Conservation (phyloP, 192 early-diverging fungal species). For the Podila clonocystis region DNA sequence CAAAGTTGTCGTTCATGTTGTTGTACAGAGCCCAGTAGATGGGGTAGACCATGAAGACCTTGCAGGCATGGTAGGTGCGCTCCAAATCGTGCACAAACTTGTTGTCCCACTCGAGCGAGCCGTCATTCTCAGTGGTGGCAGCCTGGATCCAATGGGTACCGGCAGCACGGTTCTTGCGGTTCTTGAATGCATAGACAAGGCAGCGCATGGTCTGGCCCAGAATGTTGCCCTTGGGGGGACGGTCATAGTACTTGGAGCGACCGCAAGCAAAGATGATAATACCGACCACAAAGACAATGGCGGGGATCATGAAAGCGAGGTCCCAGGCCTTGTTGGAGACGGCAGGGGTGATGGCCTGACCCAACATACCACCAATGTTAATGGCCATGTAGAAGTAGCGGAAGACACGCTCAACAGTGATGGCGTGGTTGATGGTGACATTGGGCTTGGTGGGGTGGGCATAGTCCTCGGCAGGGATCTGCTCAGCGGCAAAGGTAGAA, state of each 20-base stretch:
- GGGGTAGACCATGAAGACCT: conserved; percentile 71
- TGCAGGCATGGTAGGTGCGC: conserved; percentile 66
- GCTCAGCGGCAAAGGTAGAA: conserved; percentile 72
- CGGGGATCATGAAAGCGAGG: conserved; percentile 67
- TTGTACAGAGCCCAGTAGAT: conserved; percentile 73
- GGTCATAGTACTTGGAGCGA: conserved; percentile 59
- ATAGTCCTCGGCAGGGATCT: conserved; percentile 62
- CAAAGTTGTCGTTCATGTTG: conserved; percentile 73
- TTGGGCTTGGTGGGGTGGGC: conserved; percentile 62
- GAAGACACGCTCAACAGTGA: conserved; percentile 74
- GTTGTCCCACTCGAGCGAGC: conserved; percentile 60
- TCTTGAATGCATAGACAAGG: conserved; percentile 42
- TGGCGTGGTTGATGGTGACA: conserved; percentile 66
- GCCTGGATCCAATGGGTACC: conserved; percentile 57
- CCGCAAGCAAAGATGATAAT: conserved; percentile 64
- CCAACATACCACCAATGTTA: conserved; percentile 69
- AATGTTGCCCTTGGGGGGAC: conserved; percentile 66
- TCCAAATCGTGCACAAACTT: conserved; percentile 67
- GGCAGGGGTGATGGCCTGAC: conserved; percentile 67
- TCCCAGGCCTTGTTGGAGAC: conserved; percentile 66
- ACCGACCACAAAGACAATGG: conserved; percentile 65
- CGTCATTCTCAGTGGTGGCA: conserved; percentile 52
- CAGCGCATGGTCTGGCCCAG: conserved; percentile 59
- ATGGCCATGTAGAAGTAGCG: conserved; percentile 80
- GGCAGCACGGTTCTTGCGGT: conserved; percentile 24